Evolutionary conservation across 2,329 filamentous ascomycete species (phyloP).

Genomic region (Penicillium sp.): DNA sequence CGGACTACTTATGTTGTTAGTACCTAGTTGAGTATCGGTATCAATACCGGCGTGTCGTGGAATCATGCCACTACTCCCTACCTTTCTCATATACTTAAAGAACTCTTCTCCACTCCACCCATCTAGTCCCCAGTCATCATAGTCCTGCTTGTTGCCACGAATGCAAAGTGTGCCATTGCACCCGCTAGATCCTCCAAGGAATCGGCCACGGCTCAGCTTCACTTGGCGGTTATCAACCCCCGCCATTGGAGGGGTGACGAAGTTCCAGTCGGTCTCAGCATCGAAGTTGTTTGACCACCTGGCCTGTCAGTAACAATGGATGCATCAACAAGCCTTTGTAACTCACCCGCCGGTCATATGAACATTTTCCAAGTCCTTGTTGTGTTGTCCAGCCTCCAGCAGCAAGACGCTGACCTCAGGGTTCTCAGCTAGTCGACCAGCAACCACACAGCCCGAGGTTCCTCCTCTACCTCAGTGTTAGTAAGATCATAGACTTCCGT

Average conservation of each 20-base stretch:
- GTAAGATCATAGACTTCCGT: neutral
- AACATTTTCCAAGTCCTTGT: slow-evolving; percentile 46
- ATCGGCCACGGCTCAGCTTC: slow-evolving; percentile 46
- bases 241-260: slow-evolving; percentile 42
- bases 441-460: slow-evolving; percentile 52
- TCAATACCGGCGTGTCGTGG: neutral
- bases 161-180: slow-evolving; percentile 49
- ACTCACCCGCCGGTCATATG: slow-evolving; percentile 47
- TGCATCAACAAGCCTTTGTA: neutral
- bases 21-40: neutral
- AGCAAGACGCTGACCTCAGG: slow-evolving; percentile 44
- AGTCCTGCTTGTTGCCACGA: slow-evolving; percentile 46
- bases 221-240: slow-evolving; percentile 44
- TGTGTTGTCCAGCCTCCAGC: slow-evolving; percentile 52
- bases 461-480: slow-evolving; percentile 40
- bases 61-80: slow-evolving; percentile 17
- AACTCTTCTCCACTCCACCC: slow-evolving; percentile 60
- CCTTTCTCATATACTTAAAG: slow-evolving; percentile 58
- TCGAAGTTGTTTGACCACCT: slow-evolving; percentile 47
- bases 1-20: slow-evolving; percentile 39
- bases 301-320: neutral
- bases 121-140: slow-evolving; percentile 56
- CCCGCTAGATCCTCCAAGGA: slow-evolving; percentile 46
- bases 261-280: slow-evolving; percentile 48
- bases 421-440: slow-evolving; percentile 50